Evolutionary conservation across 2,329 filamentous ascomycete genomes (phyloP).

Genomic region (Fusarium robinianum): DNA sequence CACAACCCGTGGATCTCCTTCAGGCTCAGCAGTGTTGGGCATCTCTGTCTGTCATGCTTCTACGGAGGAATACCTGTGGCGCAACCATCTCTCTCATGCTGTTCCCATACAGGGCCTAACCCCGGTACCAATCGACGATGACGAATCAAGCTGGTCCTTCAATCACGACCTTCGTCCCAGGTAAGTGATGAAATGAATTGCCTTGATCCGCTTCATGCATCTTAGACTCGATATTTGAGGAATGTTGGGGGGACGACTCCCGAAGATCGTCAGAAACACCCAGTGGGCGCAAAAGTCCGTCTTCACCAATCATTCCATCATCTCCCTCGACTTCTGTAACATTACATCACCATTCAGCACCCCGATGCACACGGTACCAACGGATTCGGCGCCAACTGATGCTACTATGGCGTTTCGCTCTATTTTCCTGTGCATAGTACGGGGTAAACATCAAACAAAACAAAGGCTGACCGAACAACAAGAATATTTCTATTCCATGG

Average conservation of each 20-base stretch:
- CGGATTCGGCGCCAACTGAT: conserved; percentile 2
- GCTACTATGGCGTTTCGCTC: too few species aligned
- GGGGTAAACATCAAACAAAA: conserved; percentile 14
- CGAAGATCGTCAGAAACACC: conserved; percentile 9
- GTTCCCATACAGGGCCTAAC: conserved; percentile 16
- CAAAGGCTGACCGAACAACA: conserved; percentile 24
- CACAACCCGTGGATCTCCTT: conserved; percentile 4
- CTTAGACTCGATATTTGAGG: conserved; percentile 5
- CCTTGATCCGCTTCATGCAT: background rate
- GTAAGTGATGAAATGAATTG: conserved; percentile 10
- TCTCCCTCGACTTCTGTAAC: conserved; percentile 5
- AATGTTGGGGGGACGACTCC: background rate
- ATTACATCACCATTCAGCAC: conserved; percentile 27
- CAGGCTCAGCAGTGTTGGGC: conserved; percentile 11
- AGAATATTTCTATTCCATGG: conserved; percentile 49
- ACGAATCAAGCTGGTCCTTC: conserved; percentile 15
- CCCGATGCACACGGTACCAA: background rate
- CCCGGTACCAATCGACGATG: conserved; percentile 25
- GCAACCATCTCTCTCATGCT: conserved; percentile 18
- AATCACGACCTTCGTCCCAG: conserved; percentile 16
- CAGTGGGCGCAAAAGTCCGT: conserved; percentile 6
- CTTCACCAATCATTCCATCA: conserved; percentile 13
- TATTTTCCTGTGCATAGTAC: too few species aligned
- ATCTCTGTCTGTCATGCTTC: conserved; percentile 14
- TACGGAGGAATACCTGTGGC: too few species aligned